Conservation (phyloP, 2,329 filamentous ascomycete genomes). For the Colletotrichum brevisporum region DNA sequence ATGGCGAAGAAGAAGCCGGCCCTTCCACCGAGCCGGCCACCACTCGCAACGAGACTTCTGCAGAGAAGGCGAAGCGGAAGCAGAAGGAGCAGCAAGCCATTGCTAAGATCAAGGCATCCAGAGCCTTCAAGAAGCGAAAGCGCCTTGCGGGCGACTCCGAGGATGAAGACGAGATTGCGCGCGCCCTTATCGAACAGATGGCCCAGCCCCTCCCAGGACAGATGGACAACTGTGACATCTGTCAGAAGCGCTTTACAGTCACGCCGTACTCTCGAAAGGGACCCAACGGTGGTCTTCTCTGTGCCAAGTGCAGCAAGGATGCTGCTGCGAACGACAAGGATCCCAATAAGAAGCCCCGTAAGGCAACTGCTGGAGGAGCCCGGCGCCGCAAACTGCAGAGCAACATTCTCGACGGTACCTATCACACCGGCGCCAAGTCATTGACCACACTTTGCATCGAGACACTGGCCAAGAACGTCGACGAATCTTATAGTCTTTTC, state of each 20-base stretch:
- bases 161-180: slow-evolving; percentile 66
- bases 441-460: slow-evolving; percentile 76
- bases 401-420: slow-evolving; percentile 83
- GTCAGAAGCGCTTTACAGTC: slow-evolving; percentile 91
- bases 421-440: slow-evolving; percentile 75
- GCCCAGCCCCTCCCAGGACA: slow-evolving; percentile 80
- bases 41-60: slow-evolving; percentile 42
- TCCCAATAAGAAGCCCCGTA: slow-evolving; percentile 51
- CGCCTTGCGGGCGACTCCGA: slow-evolving; percentile 54
- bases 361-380: slow-evolving; percentile 61
- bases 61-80: slow-evolving; percentile 50
- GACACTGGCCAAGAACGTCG: slow-evolving; percentile 73
- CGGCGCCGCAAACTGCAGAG: slow-evolving; percentile 85
- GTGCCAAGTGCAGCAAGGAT: slow-evolving; percentile 81
- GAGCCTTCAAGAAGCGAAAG: slow-evolving; percentile 69
- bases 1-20: slow-evolving; percentile 1
- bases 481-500: slow-evolving; percentile 73
- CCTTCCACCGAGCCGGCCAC: slow-evolving; percentile 35
- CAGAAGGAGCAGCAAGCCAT: slow-evolving; percentile 68
- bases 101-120: slow-evolving; percentile 74
- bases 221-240: slow-evolving; percentile 88
- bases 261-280: slow-evolving; percentile 89
- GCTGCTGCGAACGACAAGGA: slow-evolving; percentile 62
- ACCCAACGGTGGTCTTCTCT: slow-evolving; percentile 88
- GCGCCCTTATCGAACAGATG: slow-evolving; percentile 62